Conservation (phyloP, 495 filamentous ascomycete genomes). For the Filosporella fistucella region DNA sequence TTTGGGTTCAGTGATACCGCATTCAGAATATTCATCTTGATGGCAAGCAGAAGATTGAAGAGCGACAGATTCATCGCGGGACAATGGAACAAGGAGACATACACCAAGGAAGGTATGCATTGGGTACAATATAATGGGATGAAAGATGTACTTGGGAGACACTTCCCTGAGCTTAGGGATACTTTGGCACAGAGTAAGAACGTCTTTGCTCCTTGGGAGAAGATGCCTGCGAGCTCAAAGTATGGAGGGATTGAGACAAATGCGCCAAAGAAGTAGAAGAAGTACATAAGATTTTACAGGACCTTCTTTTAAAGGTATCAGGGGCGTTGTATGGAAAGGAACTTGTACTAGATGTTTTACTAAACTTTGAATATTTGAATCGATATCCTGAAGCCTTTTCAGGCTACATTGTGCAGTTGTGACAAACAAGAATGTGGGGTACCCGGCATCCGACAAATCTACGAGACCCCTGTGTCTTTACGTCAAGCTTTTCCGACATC, state of each 20-base stretch:
- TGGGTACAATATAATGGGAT: slow-evolving; percentile 35
- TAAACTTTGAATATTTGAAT: too few species aligned
- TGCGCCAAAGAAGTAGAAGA: too few species aligned
- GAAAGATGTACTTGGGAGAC: slow-evolving; percentile 28
- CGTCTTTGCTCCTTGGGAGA: slow-evolving; percentile 35
- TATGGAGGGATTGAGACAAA: slow-evolving; percentile 31
- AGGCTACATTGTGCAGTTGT: too few species aligned
- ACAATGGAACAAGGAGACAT: slow-evolving; percentile 28
- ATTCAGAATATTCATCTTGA: slow-evolving; percentile 34
- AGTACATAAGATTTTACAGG: too few species aligned
- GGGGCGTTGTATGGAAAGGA: too few species aligned
- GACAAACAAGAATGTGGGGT: too few species aligned
- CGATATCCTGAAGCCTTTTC: too few species aligned
- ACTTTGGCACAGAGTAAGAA: slow-evolving; percentile 25
- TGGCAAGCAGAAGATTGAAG: slow-evolving; percentile 33
- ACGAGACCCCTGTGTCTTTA: too few species aligned
- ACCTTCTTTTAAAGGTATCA: too few species aligned
- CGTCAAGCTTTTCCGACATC: too few species aligned
- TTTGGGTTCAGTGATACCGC: slow-evolving; percentile 41
- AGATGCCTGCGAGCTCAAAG: slow-evolving; percentile 20
- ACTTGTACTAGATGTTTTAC: too few species aligned
- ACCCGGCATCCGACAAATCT: too few species aligned
- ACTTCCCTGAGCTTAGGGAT: slow-evolving; percentile 31
- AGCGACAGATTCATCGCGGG: slow-evolving; percentile 37
- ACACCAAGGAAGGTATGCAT: slow-evolving; percentile 33